phyloP scores from a whole-genome alignment of 1,139 yeast genomes.

The Geotrichum reessii region DNA sequence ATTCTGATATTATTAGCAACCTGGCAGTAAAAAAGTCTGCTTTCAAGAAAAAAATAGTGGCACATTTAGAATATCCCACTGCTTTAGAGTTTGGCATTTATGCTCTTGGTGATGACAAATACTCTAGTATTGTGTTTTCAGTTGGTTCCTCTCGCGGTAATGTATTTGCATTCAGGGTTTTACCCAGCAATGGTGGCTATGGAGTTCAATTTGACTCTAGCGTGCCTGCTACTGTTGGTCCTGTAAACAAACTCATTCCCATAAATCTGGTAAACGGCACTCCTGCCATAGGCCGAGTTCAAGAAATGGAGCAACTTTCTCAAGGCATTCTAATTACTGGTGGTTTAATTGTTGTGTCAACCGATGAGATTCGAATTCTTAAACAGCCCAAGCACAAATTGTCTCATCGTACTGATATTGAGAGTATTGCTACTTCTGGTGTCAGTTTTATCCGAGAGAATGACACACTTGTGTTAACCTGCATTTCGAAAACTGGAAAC shows the following conservation, averaged over 20 bases:
- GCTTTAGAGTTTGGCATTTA: conserved; percentile 65
- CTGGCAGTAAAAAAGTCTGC: conserved; percentile 16
- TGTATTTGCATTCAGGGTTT: conserved; percentile 56
- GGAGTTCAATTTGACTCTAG: conserved; percentile 51
- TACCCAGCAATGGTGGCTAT: conserved; percentile 71
- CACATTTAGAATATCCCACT: conserved; percentile 42
- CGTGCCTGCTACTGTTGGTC: conserved; percentile 45
- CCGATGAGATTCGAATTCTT: conserved; percentile 59
- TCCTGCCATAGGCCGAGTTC: conserved; percentile 59
- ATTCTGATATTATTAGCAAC: conserved; percentile 43
- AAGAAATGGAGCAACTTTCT: conserved; percentile 54
- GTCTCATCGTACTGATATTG: conserved; percentile 46
- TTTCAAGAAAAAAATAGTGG: conserved; percentile 17
- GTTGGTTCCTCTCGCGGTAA: conserved; percentile 83
- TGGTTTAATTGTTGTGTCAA: conserved; percentile 52
- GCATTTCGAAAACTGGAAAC: conserved; percentile 40
- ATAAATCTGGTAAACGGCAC: conserved; percentile 52
- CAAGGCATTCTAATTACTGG: conserved; percentile 62
- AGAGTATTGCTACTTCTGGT: conserved; percentile 48
- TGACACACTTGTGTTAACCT: conserved; percentile 41
- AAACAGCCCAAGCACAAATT: conserved; percentile 48
- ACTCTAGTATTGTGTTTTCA: conserved; percentile 62
- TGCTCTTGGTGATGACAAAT: conserved; percentile 57
- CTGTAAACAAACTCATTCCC: conserved; percentile 53
- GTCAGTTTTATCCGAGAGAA: conserved; percentile 45